Evolutionary conservation across 805 yeast species (phyloP), one percentile per base, ranked within the genome.

Genomic region (Cyberlindnera euphorbiiphila): DNA sequence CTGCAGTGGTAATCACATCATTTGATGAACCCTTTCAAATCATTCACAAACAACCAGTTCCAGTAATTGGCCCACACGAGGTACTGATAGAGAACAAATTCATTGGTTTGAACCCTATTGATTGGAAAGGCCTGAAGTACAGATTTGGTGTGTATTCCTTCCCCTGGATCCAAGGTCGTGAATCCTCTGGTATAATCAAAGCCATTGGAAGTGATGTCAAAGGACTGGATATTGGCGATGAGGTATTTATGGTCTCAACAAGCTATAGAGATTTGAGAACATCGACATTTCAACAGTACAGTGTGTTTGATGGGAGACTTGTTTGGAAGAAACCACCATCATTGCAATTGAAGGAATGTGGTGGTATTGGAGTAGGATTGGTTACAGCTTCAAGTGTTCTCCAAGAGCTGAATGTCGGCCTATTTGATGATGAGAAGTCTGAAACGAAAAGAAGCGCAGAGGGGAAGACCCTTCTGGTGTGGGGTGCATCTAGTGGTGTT

Each of bases 131-230:
- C 7, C 65, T 66, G 34, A 66, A 64, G 37, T 70, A 64, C 44
- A 56, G 59, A 28, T 71, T 71, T 53, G 73, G 72, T 16, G 61
- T 70, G 8, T 65, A 69, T 43, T 61, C 67, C 11, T 68, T 69
- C 39, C 76, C 76, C 9, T 70, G 76, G 75, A 57, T 70, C 32
- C 70, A 68, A 48, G 76, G 76, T 12, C 54, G 76, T 25, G 76
- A 70, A 46, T 57, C 67, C 30, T 60, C 69, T 17, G 76, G 76
- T 1, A 37, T 57, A 7, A 61, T 70, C 4, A 61, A 59, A 7
- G 53, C 60, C 24, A 37, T 49, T 7, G 72, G 74, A 4, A 20
- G 41, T 4, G 54, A 56, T 23, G 71, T 67, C 6, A 51, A 48
- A 7, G 43, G 49, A 8, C 50, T 66, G 18, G 39, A 54, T 1